Evolutionary conservation across 2,329 filamentous ascomycete species (phyloP).

Genomic region (Alternaria triticimaculans): DNA sequence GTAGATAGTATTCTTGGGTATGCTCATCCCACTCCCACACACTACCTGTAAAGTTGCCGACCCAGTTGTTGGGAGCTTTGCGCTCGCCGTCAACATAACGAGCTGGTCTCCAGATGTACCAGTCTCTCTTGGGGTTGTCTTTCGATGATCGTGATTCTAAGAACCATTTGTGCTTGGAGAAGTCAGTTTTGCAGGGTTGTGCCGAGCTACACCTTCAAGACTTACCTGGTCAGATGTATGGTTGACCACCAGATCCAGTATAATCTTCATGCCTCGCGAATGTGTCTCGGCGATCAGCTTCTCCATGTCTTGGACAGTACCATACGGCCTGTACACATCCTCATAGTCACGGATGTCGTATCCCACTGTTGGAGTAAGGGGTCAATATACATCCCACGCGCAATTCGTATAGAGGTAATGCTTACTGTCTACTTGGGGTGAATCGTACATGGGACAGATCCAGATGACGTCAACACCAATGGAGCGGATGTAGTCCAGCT

Average conservation of each 20-base stretch:
- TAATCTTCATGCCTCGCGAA: conserved; percentile 45
- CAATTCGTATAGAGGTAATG: neutral
- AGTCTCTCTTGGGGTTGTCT: conserved; percentile 59
- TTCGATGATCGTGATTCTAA: conserved; percentile 60
- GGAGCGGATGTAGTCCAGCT: conserved; percentile 62
- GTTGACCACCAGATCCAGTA: conserved; percentile 51
- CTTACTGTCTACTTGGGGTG: conserved; percentile 53
- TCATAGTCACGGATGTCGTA: conserved; percentile 51
- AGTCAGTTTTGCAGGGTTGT: conserved; percentile 8
- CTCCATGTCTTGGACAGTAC: conserved; percentile 51
- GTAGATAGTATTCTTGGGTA: conserved; percentile 77
- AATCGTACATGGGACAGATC: conserved; percentile 52
- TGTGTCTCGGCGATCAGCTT: conserved; percentile 46
- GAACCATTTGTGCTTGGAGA: conserved; percentile 61
- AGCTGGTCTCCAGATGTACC: conserved; percentile 63
- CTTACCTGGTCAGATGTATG: conserved; percentile 48
- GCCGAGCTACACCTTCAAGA: neutral
- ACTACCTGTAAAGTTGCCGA: conserved; percentile 65
- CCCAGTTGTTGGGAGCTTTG: conserved; percentile 79
- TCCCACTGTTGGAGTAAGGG: conserved; percentile 25
- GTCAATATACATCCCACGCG: neutral
- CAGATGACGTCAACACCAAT: conserved; percentile 53
- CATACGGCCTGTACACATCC: conserved; percentile 49
- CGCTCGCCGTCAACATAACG: conserved; percentile 62
- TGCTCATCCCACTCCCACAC: conserved; percentile 74